phyloP scores from a whole-genome alignment of 2,329 filamentous ascomycete genomes.

The Hypoxylon sp. region DNA sequence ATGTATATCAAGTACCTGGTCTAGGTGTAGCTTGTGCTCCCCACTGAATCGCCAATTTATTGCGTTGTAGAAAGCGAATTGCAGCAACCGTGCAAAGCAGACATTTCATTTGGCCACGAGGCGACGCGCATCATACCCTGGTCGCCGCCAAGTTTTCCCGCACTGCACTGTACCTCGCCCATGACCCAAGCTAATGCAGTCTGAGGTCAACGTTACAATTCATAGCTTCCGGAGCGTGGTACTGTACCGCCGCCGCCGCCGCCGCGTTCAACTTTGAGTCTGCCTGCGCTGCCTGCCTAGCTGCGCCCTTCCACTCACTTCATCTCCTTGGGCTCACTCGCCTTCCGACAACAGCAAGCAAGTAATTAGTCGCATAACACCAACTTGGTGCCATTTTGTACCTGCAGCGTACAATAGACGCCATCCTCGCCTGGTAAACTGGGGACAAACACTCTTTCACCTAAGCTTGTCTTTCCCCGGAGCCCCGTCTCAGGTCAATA shows the following conservation, averaged over 20 bases:
- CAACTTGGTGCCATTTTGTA: conserved; percentile 10
- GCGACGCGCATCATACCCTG: conserved; percentile 47
- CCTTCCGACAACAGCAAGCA: conserved; percentile 9
- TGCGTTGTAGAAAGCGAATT: conserved; percentile 28
- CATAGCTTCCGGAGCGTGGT: conserved; percentile 37
- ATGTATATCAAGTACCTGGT: conserved; percentile 1
- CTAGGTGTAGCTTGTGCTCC: conserved; percentile 9
- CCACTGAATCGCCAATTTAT: conserved; percentile 14
- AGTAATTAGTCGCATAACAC: conserved; percentile 12
- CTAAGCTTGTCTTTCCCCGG: conserved; percentile 13
- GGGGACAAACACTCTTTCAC: conserved; percentile 13
- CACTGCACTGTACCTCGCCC: conserved; percentile 39
- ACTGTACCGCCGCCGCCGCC: conserved; percentile 32
- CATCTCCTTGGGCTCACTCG: conserved; percentile 1
- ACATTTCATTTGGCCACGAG: conserved; percentile 42
- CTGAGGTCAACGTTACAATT: conserved; percentile 52
- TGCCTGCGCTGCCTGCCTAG: conserved; percentile 16
- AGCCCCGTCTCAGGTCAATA: conserved; percentile 18
- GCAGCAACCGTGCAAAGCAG: conserved; percentile 19
- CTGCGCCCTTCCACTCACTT: conserved; percentile 28
- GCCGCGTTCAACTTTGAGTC: conserved; percentile 26
- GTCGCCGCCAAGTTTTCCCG: conserved; percentile 41
- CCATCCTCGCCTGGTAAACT: conserved; percentile 18
- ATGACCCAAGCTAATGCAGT: conserved; percentile 37
- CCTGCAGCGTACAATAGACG: conserved; percentile 25